Evolutionary conservation across 2,329 filamentous ascomycete genomes (phyloP).

Genomic region (Penicillium sp.): DNA sequence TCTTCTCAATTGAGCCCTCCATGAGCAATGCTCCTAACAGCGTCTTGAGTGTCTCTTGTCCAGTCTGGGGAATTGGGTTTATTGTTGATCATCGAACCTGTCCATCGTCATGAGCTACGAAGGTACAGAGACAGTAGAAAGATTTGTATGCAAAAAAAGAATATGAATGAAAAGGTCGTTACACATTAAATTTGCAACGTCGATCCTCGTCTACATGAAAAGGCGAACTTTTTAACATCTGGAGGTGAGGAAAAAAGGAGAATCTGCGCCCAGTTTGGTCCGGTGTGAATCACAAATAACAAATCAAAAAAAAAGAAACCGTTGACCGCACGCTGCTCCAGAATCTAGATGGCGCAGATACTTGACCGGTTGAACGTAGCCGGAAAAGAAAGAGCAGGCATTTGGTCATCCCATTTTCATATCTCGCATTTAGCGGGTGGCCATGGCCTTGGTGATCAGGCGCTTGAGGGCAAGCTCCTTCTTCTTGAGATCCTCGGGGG

Average conservation of each 20-base stretch:
- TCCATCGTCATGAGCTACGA: too few species aligned
- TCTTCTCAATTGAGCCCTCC: too few species aligned
- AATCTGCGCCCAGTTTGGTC: slow-evolving; percentile 22
- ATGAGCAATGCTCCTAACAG: too few species aligned
- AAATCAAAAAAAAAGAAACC: slow-evolving; percentile 17
- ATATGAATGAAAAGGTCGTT: slow-evolving; percentile 16
- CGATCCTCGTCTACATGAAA: slow-evolving; percentile 26
- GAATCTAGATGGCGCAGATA: slow-evolving; percentile 20
- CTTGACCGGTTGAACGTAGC: slow-evolving; percentile 5
- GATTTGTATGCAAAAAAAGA: background rate
- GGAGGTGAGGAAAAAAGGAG: slow-evolving; percentile 10
- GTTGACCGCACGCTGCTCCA: slow-evolving; percentile 19
- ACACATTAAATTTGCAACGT: slow-evolving; percentile 31
- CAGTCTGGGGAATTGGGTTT: too few species aligned
- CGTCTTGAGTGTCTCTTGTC: too few species aligned
- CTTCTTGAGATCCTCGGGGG: slow-evolving; percentile 96
- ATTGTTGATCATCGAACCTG: too few species aligned
- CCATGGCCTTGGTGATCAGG: slow-evolving; percentile 97
- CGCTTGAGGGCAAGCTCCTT: slow-evolving; percentile 98
- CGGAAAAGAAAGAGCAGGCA: slow-evolving; percentile 11
- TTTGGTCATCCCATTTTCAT: slow-evolving; percentile 24
- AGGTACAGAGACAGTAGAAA: background rate
- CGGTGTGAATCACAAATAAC: slow-evolving; percentile 15
- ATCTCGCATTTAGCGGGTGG: slow-evolving; percentile 63
- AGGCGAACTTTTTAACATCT: slow-evolving; percentile 25